phyloP scores from a whole-genome alignment of 2,329 filamentous ascomycete species.

The Exophiala bonariae region DNA sequence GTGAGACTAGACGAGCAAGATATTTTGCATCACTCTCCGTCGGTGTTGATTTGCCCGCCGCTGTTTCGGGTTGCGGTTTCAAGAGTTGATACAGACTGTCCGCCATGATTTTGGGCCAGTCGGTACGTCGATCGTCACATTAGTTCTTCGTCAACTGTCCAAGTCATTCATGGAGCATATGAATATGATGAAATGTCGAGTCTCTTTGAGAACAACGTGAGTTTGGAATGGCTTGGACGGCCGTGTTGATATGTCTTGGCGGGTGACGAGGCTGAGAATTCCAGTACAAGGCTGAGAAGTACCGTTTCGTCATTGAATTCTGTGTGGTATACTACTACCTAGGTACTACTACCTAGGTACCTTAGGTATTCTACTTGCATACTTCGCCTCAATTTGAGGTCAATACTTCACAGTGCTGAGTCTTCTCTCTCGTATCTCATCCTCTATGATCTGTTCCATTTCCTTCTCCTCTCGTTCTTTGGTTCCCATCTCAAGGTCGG shows the following conservation, averaged over 20 bases:
- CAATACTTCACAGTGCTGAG: constrained; percentile 2
- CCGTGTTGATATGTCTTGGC: too few relatives aligned
- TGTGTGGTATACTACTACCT: too few relatives aligned
- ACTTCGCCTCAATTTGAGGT: neutral
- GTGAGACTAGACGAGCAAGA: constrained; percentile 73
- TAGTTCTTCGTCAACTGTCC: too few relatives aligned
- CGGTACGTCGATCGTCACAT: too few relatives aligned
- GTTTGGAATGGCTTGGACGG: neutral
- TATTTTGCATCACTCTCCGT: constrained; percentile 59
- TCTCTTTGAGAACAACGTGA: too few relatives aligned
- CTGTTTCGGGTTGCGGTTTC: constrained; percentile 57
- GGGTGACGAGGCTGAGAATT: too few relatives aligned
- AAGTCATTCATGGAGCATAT: neutral
- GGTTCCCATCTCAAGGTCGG: constrained; percentile 25
- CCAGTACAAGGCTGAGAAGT: too few relatives aligned
- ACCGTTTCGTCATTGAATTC: too few relatives aligned
- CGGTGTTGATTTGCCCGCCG: constrained; percentile 38
- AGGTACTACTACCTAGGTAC: too few relatives aligned
- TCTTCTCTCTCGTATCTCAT: constrained; percentile 25
- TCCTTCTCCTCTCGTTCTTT: constrained; percentile 24
- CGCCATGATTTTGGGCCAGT: constrained; percentile 53
- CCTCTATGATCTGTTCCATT: constrained; percentile 27
- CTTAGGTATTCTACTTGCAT: neutral
- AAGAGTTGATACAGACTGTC: constrained; percentile 77
- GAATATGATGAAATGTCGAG: neutral